A percentile compares a stretch with the other conserved stretches of the same genome.
These are phyloP conservation scores for Trichosporon asahii DNA, from an alignment of 1,284 basidiomycete genomes.

Conservation along the genomic window DNA sequence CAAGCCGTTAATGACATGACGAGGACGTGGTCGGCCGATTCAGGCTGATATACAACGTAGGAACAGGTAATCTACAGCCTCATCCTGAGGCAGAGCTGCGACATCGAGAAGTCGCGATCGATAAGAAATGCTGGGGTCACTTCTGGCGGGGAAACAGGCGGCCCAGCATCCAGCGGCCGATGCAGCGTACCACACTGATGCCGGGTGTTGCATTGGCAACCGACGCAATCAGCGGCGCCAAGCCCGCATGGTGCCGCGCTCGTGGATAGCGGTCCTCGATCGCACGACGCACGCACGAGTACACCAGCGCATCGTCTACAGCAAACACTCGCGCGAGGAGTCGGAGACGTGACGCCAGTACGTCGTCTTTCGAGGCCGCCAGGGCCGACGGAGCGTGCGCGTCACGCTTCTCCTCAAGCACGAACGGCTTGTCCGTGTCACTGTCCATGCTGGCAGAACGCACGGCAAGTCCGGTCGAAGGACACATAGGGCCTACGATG, in stretches of 20 bases:
- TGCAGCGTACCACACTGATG: constrained; percentile 26
- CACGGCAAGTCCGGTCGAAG: constrained; percentile 9
- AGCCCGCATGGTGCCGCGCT: constrained; percentile 37
- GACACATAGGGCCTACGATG: constrained; percentile 30
- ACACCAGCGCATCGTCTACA: constrained; percentile 46
- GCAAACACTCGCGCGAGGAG: constrained; percentile 39
- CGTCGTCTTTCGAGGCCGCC: constrained; percentile 1
- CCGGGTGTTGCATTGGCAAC: constrained; percentile 34
- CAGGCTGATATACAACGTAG: not conserved
- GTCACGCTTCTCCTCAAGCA: not conserved
- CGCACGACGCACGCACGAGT: constrained; percentile 41
- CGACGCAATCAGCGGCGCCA: constrained; percentile 33
- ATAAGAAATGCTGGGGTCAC: too few relatives aligned
- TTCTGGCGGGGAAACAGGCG: constrained; percentile 28
- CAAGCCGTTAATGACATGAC: not conserved
- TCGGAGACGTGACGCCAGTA: constrained; percentile 28
- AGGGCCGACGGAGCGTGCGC: not conserved
- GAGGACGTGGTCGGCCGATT: not conserved
- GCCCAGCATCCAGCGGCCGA: constrained; percentile 38
- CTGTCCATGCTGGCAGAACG: constrained; percentile 33
- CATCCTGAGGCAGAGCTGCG: not conserved
- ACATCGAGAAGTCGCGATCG: too few relatives aligned
- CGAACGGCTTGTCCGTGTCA: constrained; percentile 20
- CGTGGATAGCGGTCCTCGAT: constrained; percentile 45
- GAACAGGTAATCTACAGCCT: not conserved